Percentiles rank a stretch among this genome's conserved stretches.
Evolutionary conservation across 805 yeast species (phyloP).

Genomic region (Metschnikowia koreensis): DNA sequence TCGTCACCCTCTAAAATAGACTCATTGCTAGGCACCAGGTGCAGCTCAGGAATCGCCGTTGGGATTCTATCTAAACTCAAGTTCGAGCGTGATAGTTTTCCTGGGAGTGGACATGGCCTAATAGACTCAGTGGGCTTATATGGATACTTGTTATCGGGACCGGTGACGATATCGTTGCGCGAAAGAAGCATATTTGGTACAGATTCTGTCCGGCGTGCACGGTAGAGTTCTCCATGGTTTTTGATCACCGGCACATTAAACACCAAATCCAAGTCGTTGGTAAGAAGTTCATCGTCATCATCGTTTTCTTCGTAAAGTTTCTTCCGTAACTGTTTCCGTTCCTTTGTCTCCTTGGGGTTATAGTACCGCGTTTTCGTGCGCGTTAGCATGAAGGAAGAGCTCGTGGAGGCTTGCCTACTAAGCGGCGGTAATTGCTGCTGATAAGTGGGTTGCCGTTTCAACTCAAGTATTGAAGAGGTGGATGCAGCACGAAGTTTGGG

Average conservation of each 20-base stretch:
- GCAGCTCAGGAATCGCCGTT: slow-evolving; percentile 6
- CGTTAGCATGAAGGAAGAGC: slow-evolving; percentile 23
- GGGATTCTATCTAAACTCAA: slow-evolving; percentile 7
- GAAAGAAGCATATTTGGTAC: slow-evolving; percentile 21
- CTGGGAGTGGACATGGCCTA: slow-evolving; percentile 21
- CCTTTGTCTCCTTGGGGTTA: slow-evolving; percentile 37
- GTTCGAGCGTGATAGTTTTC: slow-evolving; percentile 15
- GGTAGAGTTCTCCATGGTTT: slow-evolving; percentile 33
- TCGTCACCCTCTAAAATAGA: slow-evolving; percentile 15
- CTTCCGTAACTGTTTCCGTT: slow-evolving; percentile 35
- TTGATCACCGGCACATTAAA: slow-evolving; percentile 45
- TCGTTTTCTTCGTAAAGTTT: slow-evolving; percentile 42
- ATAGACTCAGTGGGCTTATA: slow-evolving; percentile 15
- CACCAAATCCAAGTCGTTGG: slow-evolving; percentile 38
- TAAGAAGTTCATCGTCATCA: slow-evolving; percentile 38
- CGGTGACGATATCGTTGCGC: slow-evolving; percentile 26
- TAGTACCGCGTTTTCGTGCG: slow-evolving; percentile 36
- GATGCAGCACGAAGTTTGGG: slow-evolving; percentile 18
- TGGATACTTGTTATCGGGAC: slow-evolving; percentile 26
- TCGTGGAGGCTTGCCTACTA: slow-evolving; percentile 11
- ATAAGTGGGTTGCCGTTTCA: slow-evolving; percentile 1
- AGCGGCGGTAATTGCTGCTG: slow-evolving; percentile 8
- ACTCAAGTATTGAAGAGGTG: slow-evolving; percentile 13
- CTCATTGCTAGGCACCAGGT: background rate
- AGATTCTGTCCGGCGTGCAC: slow-evolving; percentile 16